Conservation (phyloP, 345 rosid species). For the Rhodamnia rubescens region DNA sequence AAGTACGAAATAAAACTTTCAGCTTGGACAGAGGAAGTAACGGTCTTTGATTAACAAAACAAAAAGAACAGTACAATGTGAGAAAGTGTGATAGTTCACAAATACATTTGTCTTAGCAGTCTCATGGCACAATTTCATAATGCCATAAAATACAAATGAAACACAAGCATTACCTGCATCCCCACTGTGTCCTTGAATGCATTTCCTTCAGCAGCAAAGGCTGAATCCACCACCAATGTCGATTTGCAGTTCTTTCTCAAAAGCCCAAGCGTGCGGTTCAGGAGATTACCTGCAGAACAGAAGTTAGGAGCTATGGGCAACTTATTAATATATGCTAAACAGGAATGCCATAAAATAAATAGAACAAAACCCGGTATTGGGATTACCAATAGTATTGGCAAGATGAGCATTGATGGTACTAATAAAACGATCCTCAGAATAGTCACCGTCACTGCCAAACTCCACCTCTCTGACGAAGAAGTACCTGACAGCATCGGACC, state of each 20-base stretch:
- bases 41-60: not conserved
- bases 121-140: not conserved
- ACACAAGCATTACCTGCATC: constrained; percentile 41
- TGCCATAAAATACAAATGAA: not conserved
- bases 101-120: not conserved
- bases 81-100: not conserved
- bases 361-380: not conserved
- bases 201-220: constrained; percentile 55
- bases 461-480: constrained; percentile 88
- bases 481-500: constrained; percentile 86
- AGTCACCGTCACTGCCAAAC: constrained; percentile 92
- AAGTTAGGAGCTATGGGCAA: not conserved
- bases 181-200: constrained; percentile 54
- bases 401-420: constrained; percentile 89
- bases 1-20: not conserved
- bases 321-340: not conserved
- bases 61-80: not conserved
- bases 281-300: constrained; percentile 66
- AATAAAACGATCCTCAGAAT: constrained; percentile 83
- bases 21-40: not conserved
- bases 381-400: constrained; percentile 81
- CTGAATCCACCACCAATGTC: constrained; percentile 66
- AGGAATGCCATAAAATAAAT: not conserved
- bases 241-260: constrained; percentile 78
- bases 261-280: constrained; percentile 90